Evolutionary conservation across 768 basidiomycete species (phyloP), one percentile per base, ranked within the genome.

Genomic region (Boletus sensibilis): DNA sequence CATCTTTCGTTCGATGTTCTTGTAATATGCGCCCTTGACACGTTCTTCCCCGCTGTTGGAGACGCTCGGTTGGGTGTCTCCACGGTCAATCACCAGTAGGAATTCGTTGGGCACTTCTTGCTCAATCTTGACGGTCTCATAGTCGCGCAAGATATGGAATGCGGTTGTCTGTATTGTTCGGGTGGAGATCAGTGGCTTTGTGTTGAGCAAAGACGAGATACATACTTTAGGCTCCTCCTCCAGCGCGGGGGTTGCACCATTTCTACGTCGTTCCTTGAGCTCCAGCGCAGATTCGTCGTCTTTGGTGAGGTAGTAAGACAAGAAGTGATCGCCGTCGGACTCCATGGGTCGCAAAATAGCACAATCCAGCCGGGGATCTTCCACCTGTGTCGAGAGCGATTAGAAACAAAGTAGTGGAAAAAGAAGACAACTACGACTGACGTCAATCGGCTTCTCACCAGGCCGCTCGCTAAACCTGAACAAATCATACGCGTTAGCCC

Each of bases 1-100:
- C 86, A 92, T 92, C 74, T 92, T 93, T 44, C 91, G 83, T 73
- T 92, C 90, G 52, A 94, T 91, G 66, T 86, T 87, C 73, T 92
- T 94, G 74, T 92, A 93, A 66, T 90, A 93, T 0, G 87, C 92
- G n/a, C 88, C 91, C 65, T 82, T 84, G 27, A 73, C 66, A 63
- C 79, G 77, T 47, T 75, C 65, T 29, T 73, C 72, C 29, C 75
- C 69, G 23, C 71, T 66, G 12, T 75, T 64, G n/a, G 74, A 70
- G 37, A 76, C 73, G 31, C 68, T 68, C 25, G 72, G 58, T 20
- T 62, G 62, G 29, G 72, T 62, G 61, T 79, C 75, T 3, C 81
- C 87, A 33, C 85, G 81, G 70, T 91, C 83, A 25, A 93, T 73
- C 12, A 92, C 84, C 53, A 94, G 76, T 29, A 93, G 69, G 66